Base-by-base conservation (phyloP, 805 yeast species). In the Metschnikowia similis region DNA sequence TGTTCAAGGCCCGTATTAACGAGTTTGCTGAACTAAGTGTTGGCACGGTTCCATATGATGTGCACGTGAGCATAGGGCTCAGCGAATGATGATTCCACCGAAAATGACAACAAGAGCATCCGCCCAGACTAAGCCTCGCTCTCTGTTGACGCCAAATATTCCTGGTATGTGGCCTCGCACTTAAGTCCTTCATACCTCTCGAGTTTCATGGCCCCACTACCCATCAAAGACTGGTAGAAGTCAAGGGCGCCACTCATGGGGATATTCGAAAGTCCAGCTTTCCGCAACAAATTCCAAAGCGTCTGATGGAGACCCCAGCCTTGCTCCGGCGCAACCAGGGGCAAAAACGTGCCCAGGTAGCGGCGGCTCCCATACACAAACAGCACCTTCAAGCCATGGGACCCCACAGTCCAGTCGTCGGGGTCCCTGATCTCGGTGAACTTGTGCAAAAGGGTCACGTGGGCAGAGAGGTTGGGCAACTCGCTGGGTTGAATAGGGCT, bases 261-360 rank as follows among this genome's bases (percentile, higher is more conserved):
- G 8, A 49, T 30, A 1, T 58, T 48, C 6, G 37, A 31, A 31
- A 49, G 56, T 0, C 89, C 94, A 0, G 96, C 90, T 64, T 94
- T 94, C 21, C 75, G 69, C 2, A 92, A 80, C 35, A 95, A 73
- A 56, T 87, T 78, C 52, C 72, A 72, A 49, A 92, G 66, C 0
- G 98, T 92, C 26, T 87, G 84, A 14, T 71, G 68, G 58, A 86
- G 79, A 56, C 77, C 78, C 96, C 97, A 89, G 1, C 80, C 82
- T 57, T 91, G 96, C 56, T 92, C 98, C 4, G 70, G 75, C 21
- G 97, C 96, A 1, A 94, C 98, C 38, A 83, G 87, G 0, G 99
- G 99, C 37, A 94, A 68, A 57, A 89, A 94, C 0, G 98, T 94
- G 0, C 97, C 89, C 45, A 85, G 79, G 48, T 72, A 75, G 0